Evolutionary conservation across 2,329 filamentous ascomycete species (phyloP).

Genomic region (Aspergillus pseudoterreus): DNA sequence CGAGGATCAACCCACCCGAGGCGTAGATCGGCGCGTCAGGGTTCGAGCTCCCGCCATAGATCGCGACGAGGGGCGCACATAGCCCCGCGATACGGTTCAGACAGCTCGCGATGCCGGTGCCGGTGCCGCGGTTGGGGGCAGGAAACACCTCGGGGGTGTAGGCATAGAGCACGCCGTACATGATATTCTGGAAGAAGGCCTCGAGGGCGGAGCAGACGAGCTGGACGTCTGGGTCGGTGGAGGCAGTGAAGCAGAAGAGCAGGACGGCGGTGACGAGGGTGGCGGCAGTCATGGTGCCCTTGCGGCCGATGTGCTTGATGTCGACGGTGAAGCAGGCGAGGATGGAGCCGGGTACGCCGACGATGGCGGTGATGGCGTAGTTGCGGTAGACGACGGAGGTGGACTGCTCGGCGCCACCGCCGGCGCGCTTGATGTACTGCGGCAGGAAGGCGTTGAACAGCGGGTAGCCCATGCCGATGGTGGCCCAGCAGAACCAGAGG

Average conservation of each 20-base stretch:
- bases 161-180: slow-evolving; percentile 56
- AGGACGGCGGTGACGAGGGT: slow-evolving; percentile 52
- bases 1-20: slow-evolving; percentile 41
- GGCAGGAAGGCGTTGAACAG: slow-evolving; percentile 90
- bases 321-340: slow-evolving; percentile 71
- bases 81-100: slow-evolving; percentile 45
- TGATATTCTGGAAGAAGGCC: slow-evolving; percentile 55
- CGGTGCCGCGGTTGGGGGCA: slow-evolving; percentile 53
- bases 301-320: slow-evolving; percentile 59
- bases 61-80: slow-evolving; percentile 44
- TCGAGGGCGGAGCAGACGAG: slow-evolving; percentile 52
- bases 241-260: slow-evolving; percentile 54
- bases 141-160: slow-evolving; percentile 60
- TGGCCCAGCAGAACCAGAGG: slow-evolving; percentile 77
- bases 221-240: slow-evolving; percentile 46
- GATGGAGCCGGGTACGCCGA: slow-evolving; percentile 73
- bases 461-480: slow-evolving; percentile 81
- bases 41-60: slow-evolving; percentile 35
- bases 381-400: slow-evolving; percentile 62
- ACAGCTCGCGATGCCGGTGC: slow-evolving; percentile 47
- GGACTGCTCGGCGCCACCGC: slow-evolving; percentile 33
- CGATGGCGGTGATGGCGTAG: slow-evolving; percentile 74
- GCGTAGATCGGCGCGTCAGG: slow-evolving; percentile 45
- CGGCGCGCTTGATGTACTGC: slow-evolving; percentile 68
- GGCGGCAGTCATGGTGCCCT: slow-evolving; percentile 53